Evolutionary conservation across 208 protist species (phyloP).

Genomic region (Zelonia costaricensis): DNA sequence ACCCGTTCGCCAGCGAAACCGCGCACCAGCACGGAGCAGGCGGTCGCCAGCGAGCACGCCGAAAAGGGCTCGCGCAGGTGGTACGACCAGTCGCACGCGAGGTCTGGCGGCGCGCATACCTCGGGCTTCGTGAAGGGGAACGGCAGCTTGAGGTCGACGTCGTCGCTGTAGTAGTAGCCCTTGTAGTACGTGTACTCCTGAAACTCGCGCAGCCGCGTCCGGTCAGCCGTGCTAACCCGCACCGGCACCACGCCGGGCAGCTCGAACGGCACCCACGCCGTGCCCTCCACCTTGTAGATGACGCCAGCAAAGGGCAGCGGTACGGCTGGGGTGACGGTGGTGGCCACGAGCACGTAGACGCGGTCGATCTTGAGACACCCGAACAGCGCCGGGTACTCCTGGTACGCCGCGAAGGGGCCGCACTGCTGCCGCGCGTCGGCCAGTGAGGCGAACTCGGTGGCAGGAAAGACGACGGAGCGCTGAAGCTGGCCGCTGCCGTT

Average conservation of each 20-base stretch:
- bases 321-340: constrained; percentile 34
- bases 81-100: constrained; percentile 79
- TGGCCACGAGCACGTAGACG: constrained; percentile 83
- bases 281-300: constrained; percentile 64
- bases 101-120: constrained; percentile 29
- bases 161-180: constrained; percentile 88
- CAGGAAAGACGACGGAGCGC: constrained; percentile 45
- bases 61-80: constrained; percentile 60
- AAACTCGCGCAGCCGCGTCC: constrained; percentile 69
- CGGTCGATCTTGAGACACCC: constrained; percentile 71
- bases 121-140: constrained; percentile 67
- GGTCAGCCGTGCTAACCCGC: constrained; percentile 46
- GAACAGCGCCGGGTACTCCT: constrained; percentile 74
- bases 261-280: constrained; percentile 73
- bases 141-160: constrained; percentile 61
- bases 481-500: constrained; percentile 55
- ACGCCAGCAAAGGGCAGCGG: constrained; percentile 50
- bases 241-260: constrained; percentile 63
- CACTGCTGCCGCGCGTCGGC: constrained; percentile 43
- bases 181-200: constrained; percentile 60
- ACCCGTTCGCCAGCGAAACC: constrained; percentile 68
- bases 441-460: constrained; percentile 63
- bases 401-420: constrained; percentile 63
- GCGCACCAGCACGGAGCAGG: constrained; percentile 72
- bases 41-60: constrained; percentile 26